Conservation (phyloP, 139 green algal genomes). For the Micractinium sp. region DNA sequence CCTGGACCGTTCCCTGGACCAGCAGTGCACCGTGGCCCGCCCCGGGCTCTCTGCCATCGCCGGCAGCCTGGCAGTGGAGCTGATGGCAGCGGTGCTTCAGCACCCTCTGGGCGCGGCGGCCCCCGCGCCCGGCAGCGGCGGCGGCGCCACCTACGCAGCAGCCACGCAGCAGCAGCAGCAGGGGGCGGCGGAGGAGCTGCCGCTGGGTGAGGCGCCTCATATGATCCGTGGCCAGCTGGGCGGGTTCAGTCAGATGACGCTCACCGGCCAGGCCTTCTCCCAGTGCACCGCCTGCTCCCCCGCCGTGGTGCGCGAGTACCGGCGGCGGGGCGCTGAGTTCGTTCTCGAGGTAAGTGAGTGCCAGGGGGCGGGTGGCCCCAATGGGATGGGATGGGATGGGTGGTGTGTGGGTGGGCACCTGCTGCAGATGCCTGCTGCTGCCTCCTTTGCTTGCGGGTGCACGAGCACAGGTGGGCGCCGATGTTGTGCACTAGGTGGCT, state of each 20-base stretch:
- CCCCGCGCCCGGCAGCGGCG: conserved; percentile 33
- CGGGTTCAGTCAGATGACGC: conserved; percentile 61
- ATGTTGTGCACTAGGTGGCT: no score
- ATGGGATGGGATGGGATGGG: background rate
- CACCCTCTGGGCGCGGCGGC: conserved; percentile 68
- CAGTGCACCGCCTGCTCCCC: conserved; percentile 93
- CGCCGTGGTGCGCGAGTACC: conserved; percentile 75
- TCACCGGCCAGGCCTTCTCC: conserved; percentile 81
- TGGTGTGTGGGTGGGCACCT: no score
- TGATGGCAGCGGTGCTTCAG: conserved; percentile 83
- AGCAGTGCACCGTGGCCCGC: conserved; percentile 94
- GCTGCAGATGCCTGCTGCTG: no score
- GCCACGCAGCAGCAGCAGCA: no score
- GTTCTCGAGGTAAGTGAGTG: conserved; percentile 51
- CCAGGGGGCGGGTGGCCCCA: background rate
- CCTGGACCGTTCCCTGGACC: conserved; percentile 86
- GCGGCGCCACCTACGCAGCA: background rate
- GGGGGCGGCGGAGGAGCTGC: conserved; percentile 9
- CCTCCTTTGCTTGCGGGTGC: no score
- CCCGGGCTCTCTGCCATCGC: conserved; percentile 92
- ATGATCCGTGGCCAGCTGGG: conserved; percentile 54
- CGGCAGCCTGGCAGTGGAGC: conserved; percentile 88
- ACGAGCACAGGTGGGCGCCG: no score
- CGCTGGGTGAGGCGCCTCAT: conserved; percentile 79
- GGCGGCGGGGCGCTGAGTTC: conserved; percentile 60